These are phyloP conservation scores for Penicillium atrosanguineum DNA, from an alignment of 495 filamentous ascomycete species.

Conservation along the genomic window DNA sequence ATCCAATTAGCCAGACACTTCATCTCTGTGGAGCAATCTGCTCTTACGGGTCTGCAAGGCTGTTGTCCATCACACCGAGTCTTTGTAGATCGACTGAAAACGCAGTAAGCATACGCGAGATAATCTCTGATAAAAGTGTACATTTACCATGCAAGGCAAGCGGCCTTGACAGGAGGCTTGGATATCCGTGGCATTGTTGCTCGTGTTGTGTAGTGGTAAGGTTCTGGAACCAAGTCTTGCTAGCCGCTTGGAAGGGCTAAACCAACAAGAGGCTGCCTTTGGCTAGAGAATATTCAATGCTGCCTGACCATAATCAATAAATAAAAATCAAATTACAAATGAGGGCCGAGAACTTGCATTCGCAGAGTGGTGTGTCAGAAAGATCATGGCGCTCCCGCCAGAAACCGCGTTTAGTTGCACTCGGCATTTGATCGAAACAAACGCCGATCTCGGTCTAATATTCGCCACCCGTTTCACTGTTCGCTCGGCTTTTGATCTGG, in stretches of 20 bases:
- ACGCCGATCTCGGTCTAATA: neutral
- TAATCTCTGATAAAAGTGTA: neutral
- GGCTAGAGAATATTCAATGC: too few species aligned
- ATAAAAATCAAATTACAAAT: too few species aligned
- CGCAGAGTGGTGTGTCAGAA: too few species aligned
- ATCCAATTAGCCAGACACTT: neutral
- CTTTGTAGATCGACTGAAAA: constrained; percentile 45
- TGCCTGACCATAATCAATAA: too few species aligned
- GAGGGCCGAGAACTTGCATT: too few species aligned
- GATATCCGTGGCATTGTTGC: constrained; percentile 8
- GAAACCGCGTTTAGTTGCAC: neutral
- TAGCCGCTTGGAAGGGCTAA: too few species aligned
- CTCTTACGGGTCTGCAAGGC: constrained; percentile 47
- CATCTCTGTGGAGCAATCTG: neutral
- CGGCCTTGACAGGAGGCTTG: constrained; percentile 49
- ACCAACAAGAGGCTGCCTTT: too few species aligned
- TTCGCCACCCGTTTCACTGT: neutral
- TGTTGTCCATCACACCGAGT: constrained; percentile 51
- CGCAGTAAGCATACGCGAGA: too few species aligned
- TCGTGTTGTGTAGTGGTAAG: too few species aligned
- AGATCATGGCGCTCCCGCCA: too few species aligned
- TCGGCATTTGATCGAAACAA: constrained; percentile 14
- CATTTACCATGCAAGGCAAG: constrained; percentile 53
- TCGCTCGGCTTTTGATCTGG: neutral
- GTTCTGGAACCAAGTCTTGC: too few species aligned